These are phyloP conservation scores for Pestalotiopsis sp. DNA, from an alignment of 2,329 filamentous ascomycete genomes.

Conservation along the genomic window DNA sequence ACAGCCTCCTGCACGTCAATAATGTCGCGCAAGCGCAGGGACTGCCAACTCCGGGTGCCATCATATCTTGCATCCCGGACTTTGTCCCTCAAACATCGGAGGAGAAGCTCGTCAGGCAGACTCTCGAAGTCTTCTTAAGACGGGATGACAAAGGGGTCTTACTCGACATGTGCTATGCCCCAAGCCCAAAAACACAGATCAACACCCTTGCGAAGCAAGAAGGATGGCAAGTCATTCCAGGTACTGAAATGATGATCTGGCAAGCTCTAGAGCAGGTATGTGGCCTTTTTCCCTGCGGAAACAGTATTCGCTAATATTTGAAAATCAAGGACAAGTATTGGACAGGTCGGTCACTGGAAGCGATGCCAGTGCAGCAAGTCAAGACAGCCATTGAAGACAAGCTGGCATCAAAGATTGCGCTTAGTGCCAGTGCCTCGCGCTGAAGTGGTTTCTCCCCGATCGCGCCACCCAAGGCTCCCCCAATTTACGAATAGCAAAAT, in stretches of 20 bases:
- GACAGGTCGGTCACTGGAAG: neutral
- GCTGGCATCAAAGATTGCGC: neutral
- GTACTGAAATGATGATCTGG: slow-evolving; percentile 77
- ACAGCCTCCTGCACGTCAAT: slow-evolving; percentile 61
- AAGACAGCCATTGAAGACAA: neutral
- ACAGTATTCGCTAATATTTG: neutral
- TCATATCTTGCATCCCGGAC: slow-evolving; percentile 77
- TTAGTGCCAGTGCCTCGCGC: no score
- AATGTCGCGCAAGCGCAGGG: slow-evolving; percentile 58
- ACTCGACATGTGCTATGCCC: slow-evolving; percentile 85
- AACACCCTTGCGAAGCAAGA: slow-evolving; percentile 59
- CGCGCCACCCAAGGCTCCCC: no score
- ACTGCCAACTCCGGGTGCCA: slow-evolving; percentile 63
- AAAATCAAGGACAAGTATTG: neutral
- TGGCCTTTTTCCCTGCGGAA: neutral
- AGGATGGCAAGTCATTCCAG: slow-evolving; percentile 75
- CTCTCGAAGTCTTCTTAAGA: slow-evolving; percentile 52
- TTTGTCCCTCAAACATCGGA: slow-evolving; percentile 65
- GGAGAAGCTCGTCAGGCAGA: slow-evolving; percentile 61
- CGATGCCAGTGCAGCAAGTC: neutral
- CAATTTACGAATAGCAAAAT: no score
- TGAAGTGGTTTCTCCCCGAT: no score
- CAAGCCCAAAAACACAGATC: slow-evolving; percentile 68
- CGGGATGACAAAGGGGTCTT: slow-evolving; percentile 65
- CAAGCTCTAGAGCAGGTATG: slow-evolving; percentile 65